Evolutionary conservation across 2,329 filamentous ascomycete species (phyloP).

Genomic region (Trichoderma aggressivum): DNA sequence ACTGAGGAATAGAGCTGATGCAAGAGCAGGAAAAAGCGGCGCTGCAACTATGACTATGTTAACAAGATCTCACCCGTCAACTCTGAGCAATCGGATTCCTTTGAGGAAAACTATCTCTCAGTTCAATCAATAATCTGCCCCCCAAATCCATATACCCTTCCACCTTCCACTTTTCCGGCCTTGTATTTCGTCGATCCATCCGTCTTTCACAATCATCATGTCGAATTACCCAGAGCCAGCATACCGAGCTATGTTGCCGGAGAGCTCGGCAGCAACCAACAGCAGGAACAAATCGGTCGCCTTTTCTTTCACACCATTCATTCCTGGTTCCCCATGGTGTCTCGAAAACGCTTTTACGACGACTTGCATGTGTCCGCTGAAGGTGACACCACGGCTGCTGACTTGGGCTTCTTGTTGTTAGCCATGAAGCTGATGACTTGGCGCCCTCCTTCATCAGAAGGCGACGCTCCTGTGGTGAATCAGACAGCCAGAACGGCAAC

Average conservation of each 20-base stretch:
- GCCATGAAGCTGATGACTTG: conserved; percentile 3
- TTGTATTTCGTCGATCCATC: conserved; percentile 1
- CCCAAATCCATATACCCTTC: neutral
- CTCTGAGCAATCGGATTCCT: neutral
- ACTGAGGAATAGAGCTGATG: neutral
- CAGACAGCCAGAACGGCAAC: neutral
- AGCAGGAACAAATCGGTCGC: neutral
- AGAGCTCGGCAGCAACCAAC: neutral
- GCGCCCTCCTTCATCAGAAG: neutral
- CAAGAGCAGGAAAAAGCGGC: neutral
- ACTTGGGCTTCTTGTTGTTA: neutral
- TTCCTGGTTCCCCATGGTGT: neutral
- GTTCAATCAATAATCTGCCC: neutral
- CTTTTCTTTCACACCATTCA: neutral
- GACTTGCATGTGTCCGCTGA: neutral
- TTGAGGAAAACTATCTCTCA: neutral
- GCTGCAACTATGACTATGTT: neutral
- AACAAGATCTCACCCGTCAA: neutral
- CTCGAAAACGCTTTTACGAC: neutral
- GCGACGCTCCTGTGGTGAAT: neutral
- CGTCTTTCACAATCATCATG: conserved; percentile 2
- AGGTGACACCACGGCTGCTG: neutral
- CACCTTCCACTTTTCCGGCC: neutral
- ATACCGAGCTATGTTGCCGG: neutral
- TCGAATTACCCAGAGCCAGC: neutral